Conservation (phyloP, 2,329 filamentous ascomycete genomes). For the Westerdykella aurantiaca region DNA sequence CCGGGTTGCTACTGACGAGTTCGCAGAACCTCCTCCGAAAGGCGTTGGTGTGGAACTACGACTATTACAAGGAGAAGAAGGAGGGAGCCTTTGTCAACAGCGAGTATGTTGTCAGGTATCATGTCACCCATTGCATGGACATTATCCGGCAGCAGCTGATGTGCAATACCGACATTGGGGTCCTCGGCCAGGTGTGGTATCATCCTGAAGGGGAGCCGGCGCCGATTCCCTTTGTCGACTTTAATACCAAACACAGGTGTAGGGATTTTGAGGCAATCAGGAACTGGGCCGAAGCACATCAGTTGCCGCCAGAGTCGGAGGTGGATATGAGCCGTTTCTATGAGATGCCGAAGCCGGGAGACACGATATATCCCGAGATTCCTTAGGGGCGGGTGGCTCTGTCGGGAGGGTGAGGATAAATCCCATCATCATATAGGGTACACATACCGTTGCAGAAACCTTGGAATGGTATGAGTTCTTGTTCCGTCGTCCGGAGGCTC, state of each 20-base stretch:
- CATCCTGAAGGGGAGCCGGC: conserved; percentile 38
- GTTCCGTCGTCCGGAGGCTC: too few species aligned
- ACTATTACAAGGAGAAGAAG: conserved; percentile 50
- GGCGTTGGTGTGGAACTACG: conserved; percentile 54
- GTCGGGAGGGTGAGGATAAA: neutral
- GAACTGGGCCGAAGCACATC: conserved; percentile 50
- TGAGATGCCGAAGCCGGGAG: conserved; percentile 34
- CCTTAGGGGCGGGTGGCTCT: conserved; percentile 13
- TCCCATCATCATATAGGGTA: too few species aligned
- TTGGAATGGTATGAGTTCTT: too few species aligned
- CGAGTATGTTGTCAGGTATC: conserved; percentile 50
- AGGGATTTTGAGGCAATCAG: conserved; percentile 52
- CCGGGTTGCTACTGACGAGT: conserved; percentile 8
- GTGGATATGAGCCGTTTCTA: conserved; percentile 41
- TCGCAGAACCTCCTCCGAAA: conserved; percentile 55
- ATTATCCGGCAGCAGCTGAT: conserved; percentile 58
- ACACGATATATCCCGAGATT: conserved; percentile 24
- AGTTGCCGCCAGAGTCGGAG: conserved; percentile 41
- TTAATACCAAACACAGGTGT: conserved; percentile 56
- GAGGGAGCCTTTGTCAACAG: conserved; percentile 53
- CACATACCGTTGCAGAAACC: too few species aligned
- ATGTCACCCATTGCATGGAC: conserved; percentile 57
- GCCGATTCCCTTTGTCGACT: conserved; percentile 54
- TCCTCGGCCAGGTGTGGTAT: conserved; percentile 58
- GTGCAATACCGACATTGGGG: conserved; percentile 56